Percentiles rank a stretch among this genome's conserved stretches.
phyloP scores from a whole-genome alignment of 1,284 basidiomycete genomes.

The Lentinula novae-zelandiae region DNA sequence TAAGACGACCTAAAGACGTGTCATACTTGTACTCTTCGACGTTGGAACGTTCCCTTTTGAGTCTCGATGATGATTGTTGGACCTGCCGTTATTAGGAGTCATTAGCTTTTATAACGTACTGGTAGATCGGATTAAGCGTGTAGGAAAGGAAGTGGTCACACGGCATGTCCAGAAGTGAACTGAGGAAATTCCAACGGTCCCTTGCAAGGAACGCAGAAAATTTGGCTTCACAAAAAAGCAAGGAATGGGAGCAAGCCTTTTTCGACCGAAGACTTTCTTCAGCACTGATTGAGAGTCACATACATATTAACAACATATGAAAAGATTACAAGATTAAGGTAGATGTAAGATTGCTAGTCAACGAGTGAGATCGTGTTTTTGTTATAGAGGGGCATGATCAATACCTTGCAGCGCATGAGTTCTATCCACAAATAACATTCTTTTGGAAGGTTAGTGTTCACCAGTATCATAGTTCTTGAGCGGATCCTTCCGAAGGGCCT shows the following conservation, averaged over 20 bases:
- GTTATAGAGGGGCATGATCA: too few relatives aligned
- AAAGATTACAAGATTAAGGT: too few relatives aligned
- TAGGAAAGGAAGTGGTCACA: too few relatives aligned
- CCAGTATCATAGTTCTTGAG: constrained; percentile 61
- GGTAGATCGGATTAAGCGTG: too few relatives aligned
- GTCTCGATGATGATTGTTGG: background rate
- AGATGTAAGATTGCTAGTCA: background rate
- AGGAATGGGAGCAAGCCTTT: too few relatives aligned
- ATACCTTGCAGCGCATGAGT: too few relatives aligned
- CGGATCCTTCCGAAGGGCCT: constrained; percentile 72
- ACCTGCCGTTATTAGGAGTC: background rate
- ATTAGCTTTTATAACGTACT: background rate
- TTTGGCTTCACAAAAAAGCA: too few relatives aligned
- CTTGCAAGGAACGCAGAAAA: too few relatives aligned
- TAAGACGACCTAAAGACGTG: background rate
- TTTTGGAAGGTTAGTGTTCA: background rate
- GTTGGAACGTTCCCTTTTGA: background rate
- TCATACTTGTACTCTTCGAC: background rate
- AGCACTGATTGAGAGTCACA: too few relatives aligned
- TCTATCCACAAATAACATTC: background rate
- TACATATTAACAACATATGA: too few relatives aligned
- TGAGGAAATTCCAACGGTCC: too few relatives aligned
- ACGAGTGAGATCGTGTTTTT: background rate
- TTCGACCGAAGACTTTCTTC: too few relatives aligned
- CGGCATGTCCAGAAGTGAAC: background rate